Base-by-base conservation (phyloP, 768 basidiomycete genomes). In the Thelephora aurantiotincta region DNA sequence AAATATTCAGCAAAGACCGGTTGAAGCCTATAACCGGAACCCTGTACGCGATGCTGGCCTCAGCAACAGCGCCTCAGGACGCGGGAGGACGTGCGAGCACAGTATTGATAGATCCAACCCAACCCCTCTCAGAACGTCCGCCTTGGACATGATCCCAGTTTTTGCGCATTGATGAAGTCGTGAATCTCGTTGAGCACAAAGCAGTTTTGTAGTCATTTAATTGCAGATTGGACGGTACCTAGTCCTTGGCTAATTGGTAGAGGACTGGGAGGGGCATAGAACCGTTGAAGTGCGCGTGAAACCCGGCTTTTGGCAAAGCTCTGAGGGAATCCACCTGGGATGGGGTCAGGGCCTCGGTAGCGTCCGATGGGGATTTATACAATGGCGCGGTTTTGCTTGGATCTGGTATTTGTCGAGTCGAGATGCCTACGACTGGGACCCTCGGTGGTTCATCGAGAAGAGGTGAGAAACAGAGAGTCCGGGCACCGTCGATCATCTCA, bases 201-300 rank as follows among this genome's bases (percentile, higher is more conserved):
- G 13, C 67, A 73, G 3, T 62, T 55, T 48, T 64, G 63, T 19
- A 74, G 62, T 11, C 51, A 58, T 11, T 57, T 57, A 44, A 79
- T 57, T n/a, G 73, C 77, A 1, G 59, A 30, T 14, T 22, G 12
- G 46, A 18, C 7, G 52, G 14, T 1, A 52, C 47, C 46, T 59
- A 69, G 33, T 75, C 68, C 7, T 54, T 52, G 0, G 80, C 82
- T 12, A 91, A 74, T 6, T 76, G 69, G 51, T 77, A 74, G 0
- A 90, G 70, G 22, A 75, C 62, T 0, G 63, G 46, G 20, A 88
- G 63, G 0, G 88, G 88, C 30, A 91, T 89, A 9, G 78, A 90
- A 0, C 87, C 87, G 53, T 89, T 89, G 3, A 89, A 72, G 57
- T 90, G 87, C 0, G 87, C 88, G 51, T 90, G 88, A 0, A 91